phyloP scores from a whole-genome alignment of 805 yeast species.

The Nakazawaea siamensis region DNA sequence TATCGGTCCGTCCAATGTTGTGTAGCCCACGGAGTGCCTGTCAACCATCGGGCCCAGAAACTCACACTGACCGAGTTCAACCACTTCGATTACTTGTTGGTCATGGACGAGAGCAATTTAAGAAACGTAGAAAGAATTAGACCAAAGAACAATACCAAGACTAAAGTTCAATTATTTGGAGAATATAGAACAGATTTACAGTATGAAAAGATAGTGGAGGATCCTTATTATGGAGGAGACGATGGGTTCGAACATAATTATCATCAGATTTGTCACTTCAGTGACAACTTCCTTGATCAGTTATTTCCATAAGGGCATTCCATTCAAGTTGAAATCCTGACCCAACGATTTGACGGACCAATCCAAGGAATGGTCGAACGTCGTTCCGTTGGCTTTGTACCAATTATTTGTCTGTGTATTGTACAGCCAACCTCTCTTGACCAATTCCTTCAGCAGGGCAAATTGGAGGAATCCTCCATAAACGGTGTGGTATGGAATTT shows the following conservation, averaged over 20 bases:
- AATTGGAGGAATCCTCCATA: constrained; percentile 59
- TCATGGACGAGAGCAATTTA: constrained; percentile 62
- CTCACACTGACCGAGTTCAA: constrained; percentile 41
- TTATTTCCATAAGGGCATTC: too few relatives aligned
- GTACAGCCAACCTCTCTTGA: constrained; percentile 73
- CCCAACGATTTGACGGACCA: too few relatives aligned
- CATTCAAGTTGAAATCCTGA: too few relatives aligned
- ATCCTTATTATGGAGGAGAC: constrained; percentile 88
- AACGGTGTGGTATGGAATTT: constrained; percentile 3
- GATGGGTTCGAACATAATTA: constrained; percentile 79
- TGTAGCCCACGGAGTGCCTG: constrained; percentile 61
- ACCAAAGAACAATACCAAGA: constrained; percentile 39
- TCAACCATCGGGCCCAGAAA: constrained; percentile 69
- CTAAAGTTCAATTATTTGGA: constrained; percentile 63
- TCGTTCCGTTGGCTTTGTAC: constrained; percentile 57
- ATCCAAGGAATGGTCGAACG: too few relatives aligned
- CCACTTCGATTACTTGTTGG: constrained; percentile 59
- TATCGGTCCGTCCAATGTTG: constrained; percentile 64
- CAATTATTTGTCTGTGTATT: constrained; percentile 70
- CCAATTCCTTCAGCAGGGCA: constrained; percentile 74
- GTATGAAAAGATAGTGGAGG: constrained; percentile 58
- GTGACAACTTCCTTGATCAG: constrained; percentile 56
- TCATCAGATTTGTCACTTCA: constrained; percentile 66
- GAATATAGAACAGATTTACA: constrained; percentile 56
- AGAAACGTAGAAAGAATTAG: constrained; percentile 39